phyloP scores from a whole-genome alignment of 1,139 yeast species.

The Candida sanyaensis region DNA sequence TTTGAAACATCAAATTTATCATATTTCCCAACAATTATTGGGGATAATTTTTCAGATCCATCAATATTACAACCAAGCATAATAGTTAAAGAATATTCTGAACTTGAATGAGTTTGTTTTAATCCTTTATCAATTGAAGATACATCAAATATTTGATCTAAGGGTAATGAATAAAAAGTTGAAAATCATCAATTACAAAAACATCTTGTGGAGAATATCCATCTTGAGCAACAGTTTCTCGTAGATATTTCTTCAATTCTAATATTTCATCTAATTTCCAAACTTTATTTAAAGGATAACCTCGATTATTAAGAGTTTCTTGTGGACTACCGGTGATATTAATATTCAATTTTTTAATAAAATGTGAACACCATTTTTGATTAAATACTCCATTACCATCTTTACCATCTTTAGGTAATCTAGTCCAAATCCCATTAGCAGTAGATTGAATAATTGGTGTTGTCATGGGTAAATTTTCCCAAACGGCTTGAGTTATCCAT shows the following conservation, averaged over 20 bases:
- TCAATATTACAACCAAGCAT: slow-evolving; percentile 65
- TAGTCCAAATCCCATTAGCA: slow-evolving; percentile 64
- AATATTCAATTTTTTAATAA: slow-evolving; percentile 55
- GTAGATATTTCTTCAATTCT: slow-evolving; percentile 38
- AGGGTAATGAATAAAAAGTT: slow-evolving; percentile 58
- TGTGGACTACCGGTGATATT: slow-evolving; percentile 47
- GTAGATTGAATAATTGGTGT: slow-evolving; percentile 66
- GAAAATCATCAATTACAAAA: slow-evolving; percentile 63
- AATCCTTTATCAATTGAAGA: slow-evolving; percentile 49
- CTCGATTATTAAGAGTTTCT: slow-evolving; percentile 39
- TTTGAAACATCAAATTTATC: slow-evolving; percentile 52
- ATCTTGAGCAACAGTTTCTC: slow-evolving; percentile 30
- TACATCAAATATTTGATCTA: slow-evolving; percentile 58
- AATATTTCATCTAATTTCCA: slow-evolving; percentile 64
- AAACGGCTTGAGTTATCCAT: slow-evolving; percentile 68
- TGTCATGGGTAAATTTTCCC: slow-evolving; percentile 68
- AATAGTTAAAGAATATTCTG: slow-evolving; percentile 58
- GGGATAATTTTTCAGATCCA: slow-evolving; percentile 62
- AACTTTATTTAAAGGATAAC: slow-evolving; percentile 50
- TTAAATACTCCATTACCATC: slow-evolving; percentile 67
- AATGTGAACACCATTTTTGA: slow-evolving; percentile 66
- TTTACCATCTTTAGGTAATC: slow-evolving; percentile 53
- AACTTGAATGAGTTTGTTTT: slow-evolving; percentile 44
- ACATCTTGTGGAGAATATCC: slow-evolving; percentile 53
- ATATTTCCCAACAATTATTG: slow-evolving; percentile 61